Conservation (phyloP, 2,329 filamentous ascomycete genomes). For the Sarocladiaceae sp. region DNA sequence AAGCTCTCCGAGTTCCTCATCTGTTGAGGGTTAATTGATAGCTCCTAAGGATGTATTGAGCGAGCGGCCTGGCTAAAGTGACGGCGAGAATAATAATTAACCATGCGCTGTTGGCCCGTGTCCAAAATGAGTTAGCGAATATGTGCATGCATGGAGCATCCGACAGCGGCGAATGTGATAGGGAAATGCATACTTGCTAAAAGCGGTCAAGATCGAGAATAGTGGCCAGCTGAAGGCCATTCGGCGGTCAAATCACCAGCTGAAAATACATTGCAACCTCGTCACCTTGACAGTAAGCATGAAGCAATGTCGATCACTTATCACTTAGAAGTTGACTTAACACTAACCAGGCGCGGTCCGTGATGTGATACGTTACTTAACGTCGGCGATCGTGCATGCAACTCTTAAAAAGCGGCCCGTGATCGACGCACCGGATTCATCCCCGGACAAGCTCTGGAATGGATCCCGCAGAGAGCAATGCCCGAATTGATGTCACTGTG, state of each 20-base stretch:
- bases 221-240: neutral
- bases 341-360: neutral
- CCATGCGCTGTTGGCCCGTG: neutral
- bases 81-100: neutral
- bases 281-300: neutral
- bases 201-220: neutral
- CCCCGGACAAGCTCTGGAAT: neutral
- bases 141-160: neutral
- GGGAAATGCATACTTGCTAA: neutral
- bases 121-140: neutral
- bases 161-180: neutral
- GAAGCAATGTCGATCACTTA: neutral
- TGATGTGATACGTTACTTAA: neutral
- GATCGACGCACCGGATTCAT: neutral
- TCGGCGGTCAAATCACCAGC: neutral
- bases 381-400: neutral
- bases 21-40: neutral
- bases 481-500: neutral
- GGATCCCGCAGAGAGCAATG: neutral
- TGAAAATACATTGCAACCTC: neutral
- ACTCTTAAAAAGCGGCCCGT: neutral
- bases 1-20: neutral
- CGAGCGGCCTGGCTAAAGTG: neutral
- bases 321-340: neutral
- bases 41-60: neutral